Evolutionary conservation across 2,329 filamentous ascomycete genomes (phyloP).

Genomic region (Zelopaecilomyces penicillatus): DNA sequence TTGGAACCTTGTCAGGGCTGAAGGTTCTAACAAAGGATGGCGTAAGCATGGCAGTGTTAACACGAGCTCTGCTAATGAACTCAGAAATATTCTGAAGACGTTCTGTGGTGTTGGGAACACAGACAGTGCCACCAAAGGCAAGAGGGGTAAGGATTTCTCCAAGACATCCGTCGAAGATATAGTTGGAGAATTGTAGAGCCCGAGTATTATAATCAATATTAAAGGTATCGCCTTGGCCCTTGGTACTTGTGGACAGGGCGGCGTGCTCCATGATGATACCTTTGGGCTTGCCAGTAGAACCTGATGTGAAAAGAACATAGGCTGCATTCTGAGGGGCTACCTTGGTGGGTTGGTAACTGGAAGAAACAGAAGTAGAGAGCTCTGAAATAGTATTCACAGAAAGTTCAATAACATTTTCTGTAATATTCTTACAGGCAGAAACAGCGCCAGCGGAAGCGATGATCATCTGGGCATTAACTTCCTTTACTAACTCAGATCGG

Average conservation of each 20-base stretch:
- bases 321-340: neutral
- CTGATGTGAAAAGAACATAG: slow-evolving; percentile 6
- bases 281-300: slow-evolving; percentile 5
- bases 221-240: neutral
- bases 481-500: slow-evolving; percentile 4
- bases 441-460: slow-evolving; percentile 3
- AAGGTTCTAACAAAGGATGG: slow-evolving; percentile 2
- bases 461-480: slow-evolving; percentile 7
- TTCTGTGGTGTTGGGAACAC: neutral
- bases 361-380: neutral
- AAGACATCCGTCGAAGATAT: slow-evolving; percentile 5
- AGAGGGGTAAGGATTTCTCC: slow-evolving; percentile 2
- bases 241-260: neutral
- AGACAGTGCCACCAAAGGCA: neutral
- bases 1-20: neutral
- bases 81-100: neutral
- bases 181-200: slow-evolving; percentile 11
- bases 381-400: too few species aligned
- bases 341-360: neutral
- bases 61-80: neutral
- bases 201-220: neutral
- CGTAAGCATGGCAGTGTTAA: slow-evolving; percentile 6
- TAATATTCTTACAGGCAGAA: neutral
- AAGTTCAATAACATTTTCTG: neutral
- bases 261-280: slow-evolving; percentile 4